phyloP scores from a whole-genome alignment of 768 basidiomycete species.

The Leucocoprinus sp. region DNA sequence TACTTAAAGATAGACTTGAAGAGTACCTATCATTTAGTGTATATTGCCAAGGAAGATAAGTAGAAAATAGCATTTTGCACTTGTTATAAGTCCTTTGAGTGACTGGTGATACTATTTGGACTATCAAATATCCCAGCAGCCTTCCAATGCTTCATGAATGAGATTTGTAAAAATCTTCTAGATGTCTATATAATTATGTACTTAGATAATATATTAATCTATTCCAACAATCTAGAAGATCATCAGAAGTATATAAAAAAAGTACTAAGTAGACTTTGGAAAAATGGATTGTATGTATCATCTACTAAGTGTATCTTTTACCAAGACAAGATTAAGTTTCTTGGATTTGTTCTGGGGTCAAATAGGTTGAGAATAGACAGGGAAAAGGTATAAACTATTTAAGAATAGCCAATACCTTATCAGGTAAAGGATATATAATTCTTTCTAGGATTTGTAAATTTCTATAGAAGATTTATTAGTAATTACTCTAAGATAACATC shows the following conservation, averaged over 20 bases:
- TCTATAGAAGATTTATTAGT: not conserved
- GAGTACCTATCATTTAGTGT: conserved; percentile 15
- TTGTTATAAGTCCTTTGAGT: no score
- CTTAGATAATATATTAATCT: no score
- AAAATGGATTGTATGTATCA: no score
- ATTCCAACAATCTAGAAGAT: no score
- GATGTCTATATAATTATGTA: conserved; percentile 17
- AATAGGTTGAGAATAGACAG: conserved; percentile 30
- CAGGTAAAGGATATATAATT: no score
- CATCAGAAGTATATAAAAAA: not conserved
- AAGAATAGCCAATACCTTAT: conserved; percentile 23
- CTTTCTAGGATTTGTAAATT: not conserved
- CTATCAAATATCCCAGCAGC: conserved; percentile 25
- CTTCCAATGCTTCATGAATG: conserved; percentile 30
- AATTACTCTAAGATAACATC: not conserved
- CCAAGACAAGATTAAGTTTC: no score
- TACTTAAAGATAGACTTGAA: conserved; percentile 26
- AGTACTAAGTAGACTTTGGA: conserved; percentile 23
- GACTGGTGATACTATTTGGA: conserved; percentile 22
- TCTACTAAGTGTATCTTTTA: no score
- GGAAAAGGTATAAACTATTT: conserved; percentile 26
- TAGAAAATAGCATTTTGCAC: no score
- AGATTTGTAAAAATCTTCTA: conserved; percentile 24
- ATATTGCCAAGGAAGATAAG: no score
- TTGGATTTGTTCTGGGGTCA: conserved; percentile 22